Percentiles rank a stretch among this genome's conserved stretches.
Evolutionary conservation across 495 filamentous ascomycete species (phyloP).

Genomic region (Aspergillus nanangensis): DNA sequence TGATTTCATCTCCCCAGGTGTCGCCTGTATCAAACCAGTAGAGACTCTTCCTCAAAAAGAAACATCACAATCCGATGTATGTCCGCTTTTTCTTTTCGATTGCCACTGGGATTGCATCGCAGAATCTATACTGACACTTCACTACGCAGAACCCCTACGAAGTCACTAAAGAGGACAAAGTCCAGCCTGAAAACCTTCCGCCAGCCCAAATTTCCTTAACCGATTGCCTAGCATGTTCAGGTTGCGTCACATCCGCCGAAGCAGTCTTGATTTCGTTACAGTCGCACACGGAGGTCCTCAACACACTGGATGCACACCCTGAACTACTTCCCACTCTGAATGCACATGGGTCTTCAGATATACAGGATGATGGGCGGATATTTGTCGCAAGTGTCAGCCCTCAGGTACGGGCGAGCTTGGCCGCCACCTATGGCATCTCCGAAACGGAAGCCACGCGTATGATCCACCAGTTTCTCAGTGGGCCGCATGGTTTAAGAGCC

Average conservation of each 20-base stretch:
- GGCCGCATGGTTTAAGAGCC: slow-evolving; percentile 58
- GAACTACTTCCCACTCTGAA: slow-evolving; percentile 33
- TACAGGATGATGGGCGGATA: slow-evolving; percentile 43
- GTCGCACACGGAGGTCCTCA: slow-evolving; percentile 85
- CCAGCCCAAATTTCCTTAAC: slow-evolving; percentile 90
- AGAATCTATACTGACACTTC: slow-evolving; percentile 18
- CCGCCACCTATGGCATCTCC: slow-evolving; percentile 71
- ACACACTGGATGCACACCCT: slow-evolving; percentile 65
- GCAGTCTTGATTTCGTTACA: slow-evolving; percentile 91
- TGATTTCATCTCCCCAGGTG: slow-evolving; percentile 96
- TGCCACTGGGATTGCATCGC: background rate
- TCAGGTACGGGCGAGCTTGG: slow-evolving; percentile 81
- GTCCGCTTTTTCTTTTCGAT: slow-evolving; percentile 10
- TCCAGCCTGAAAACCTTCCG: slow-evolving; percentile 49
- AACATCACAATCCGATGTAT: slow-evolving; percentile 27
- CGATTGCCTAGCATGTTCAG: slow-evolving; percentile 95
- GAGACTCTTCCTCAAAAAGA: slow-evolving; percentile 72
- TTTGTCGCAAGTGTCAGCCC: slow-evolving; percentile 91
- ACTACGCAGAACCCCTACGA: slow-evolving; percentile 64
- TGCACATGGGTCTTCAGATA: slow-evolving; percentile 20
- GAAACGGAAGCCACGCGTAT: slow-evolving; percentile 71
- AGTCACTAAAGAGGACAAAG: slow-evolving; percentile 87
- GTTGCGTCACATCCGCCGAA: slow-evolving; percentile 95
- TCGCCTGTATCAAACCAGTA: slow-evolving; percentile 96
- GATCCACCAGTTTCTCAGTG: slow-evolving; percentile 75